Percentiles rank a stretch among this genome's conserved stretches.
Conservation (phyloP, 768 basidiomycete species). For the Lepiota brunneoincarnata region DNA sequence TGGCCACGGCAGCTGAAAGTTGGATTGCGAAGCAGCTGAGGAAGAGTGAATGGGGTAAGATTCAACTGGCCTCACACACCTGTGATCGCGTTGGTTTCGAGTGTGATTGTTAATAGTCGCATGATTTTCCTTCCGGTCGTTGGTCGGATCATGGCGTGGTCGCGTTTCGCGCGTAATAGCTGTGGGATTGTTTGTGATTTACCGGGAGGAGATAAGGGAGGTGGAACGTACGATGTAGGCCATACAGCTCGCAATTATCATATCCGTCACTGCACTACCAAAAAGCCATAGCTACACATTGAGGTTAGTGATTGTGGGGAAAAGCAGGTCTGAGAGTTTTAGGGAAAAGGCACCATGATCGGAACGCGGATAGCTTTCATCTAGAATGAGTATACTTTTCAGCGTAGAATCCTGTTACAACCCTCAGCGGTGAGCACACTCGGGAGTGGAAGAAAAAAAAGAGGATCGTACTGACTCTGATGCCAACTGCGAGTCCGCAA, state of each 20-base stretch:
- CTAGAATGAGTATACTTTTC: neutral
- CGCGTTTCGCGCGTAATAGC: neutral
- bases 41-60: too few relatives aligned
- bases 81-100: neutral
- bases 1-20: neutral
- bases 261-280: neutral
- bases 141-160: neutral
- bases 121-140: neutral
- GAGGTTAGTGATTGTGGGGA: neutral
- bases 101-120: neutral
- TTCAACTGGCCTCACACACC: neutral
- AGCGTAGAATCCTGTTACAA: neutral
- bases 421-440: neutral
- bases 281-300: neutral
- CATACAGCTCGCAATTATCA: neutral
- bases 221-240: neutral
- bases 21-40: neutral
- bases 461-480: neutral
- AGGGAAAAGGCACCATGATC: neutral
- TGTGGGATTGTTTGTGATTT: neutral
- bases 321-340: too few relatives aligned
- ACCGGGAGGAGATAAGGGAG: too few relatives aligned
- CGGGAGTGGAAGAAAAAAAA: neutral
- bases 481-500: neutral
- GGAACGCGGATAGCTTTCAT: neutral